Percentiles rank a stretch among this genome's conserved stretches.
phyloP scores from a whole-genome alignment of 306 rosid species.

The Abrus precatorius region DNA sequence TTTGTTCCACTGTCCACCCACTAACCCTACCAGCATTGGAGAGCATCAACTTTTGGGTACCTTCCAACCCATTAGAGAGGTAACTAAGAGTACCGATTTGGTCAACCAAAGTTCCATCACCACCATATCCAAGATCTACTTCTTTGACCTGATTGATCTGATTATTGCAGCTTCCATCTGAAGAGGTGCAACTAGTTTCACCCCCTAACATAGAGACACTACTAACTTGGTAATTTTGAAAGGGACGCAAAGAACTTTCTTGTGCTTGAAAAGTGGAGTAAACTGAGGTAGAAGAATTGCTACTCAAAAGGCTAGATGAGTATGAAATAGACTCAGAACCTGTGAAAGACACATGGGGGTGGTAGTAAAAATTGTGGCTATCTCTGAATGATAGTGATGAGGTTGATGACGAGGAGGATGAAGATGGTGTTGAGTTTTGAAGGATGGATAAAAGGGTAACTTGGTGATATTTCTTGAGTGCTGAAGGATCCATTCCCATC shows the following conservation, averaged over 20 bases:
- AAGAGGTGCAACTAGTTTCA: constrained; percentile 75
- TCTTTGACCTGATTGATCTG: constrained; percentile 46
- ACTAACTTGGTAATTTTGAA: constrained; percentile 48
- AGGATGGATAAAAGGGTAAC: constrained; percentile 49
- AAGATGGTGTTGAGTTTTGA: constrained; percentile 53
- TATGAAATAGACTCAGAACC: constrained; percentile 52
- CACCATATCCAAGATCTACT: constrained; percentile 18
- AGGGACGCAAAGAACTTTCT: constrained; percentile 53
- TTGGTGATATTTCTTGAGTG: constrained; percentile 54
- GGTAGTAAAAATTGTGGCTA: constrained; percentile 41
- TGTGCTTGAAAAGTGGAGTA: constrained; percentile 52
- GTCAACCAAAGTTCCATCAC: constrained; percentile 39
- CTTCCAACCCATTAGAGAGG: constrained; percentile 50
- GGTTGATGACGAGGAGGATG: constrained; percentile 28
- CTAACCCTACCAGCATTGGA: constrained; percentile 38
- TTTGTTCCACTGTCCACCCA: constrained; percentile 48
- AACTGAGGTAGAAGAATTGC: constrained; percentile 50
- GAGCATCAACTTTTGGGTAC: constrained; percentile 50
- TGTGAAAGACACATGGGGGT: constrained; percentile 46
- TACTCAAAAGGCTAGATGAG: constrained; percentile 54
- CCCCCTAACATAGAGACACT: constrained; percentile 56
- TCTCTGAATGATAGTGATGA: constrained; percentile 50
- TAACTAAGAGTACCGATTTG: constrained; percentile 33
- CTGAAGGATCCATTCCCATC: constrained; percentile 49
- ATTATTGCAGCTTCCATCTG: constrained; percentile 64